Conservation (phyloP, 2,329 filamentous ascomycete genomes). For the Cordyceps cateniannulata region DNA sequence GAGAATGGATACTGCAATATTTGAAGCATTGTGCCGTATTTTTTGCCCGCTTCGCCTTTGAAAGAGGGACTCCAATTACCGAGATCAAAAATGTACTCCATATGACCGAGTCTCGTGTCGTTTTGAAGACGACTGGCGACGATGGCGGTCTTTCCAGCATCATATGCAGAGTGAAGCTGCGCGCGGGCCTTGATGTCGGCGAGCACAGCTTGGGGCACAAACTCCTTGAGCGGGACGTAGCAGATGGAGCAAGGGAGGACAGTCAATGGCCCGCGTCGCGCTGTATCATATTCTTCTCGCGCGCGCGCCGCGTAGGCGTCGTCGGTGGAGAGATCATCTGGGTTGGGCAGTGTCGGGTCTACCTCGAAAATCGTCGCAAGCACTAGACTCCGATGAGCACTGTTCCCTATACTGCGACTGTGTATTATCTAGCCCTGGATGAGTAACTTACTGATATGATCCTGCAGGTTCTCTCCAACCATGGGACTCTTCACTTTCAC, state of each 20-base stretch:
- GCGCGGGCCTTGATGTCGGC: constrained; percentile 17
- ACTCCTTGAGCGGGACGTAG: constrained; percentile 34
- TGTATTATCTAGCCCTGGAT: too few relatives aligned
- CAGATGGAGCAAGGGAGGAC: constrained; percentile 34
- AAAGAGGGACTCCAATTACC: constrained; percentile 40
- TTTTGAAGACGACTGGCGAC: constrained; percentile 26
- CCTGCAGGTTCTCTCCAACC: constrained; percentile 55
- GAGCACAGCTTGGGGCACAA: constrained; percentile 22
- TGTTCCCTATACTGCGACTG: background rate
- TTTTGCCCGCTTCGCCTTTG: constrained; percentile 28
- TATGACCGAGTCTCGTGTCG: constrained; percentile 32
- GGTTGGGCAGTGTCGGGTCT: constrained; percentile 32
- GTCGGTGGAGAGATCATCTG: constrained; percentile 32
- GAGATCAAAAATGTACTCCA: constrained; percentile 43
- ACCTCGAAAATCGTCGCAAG: constrained; percentile 39
- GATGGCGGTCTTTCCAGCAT: constrained; percentile 23
- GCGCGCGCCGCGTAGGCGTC: constrained; percentile 24
- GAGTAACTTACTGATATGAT: constrained; percentile 26
- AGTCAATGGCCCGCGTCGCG: constrained; percentile 29
- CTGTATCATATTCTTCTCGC: constrained; percentile 25
- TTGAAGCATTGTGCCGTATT: constrained; percentile 42
- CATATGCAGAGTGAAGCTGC: constrained; percentile 16
- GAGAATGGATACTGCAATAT: constrained; percentile 48
- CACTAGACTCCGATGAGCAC: constrained; percentile 24
- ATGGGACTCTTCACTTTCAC: background rate